Evolutionary conservation across 1,284 basidiomycete genomes (phyloP), one percentile per base, ranked within the genome.

Genomic region (Gomphus bonarii): DNA sequence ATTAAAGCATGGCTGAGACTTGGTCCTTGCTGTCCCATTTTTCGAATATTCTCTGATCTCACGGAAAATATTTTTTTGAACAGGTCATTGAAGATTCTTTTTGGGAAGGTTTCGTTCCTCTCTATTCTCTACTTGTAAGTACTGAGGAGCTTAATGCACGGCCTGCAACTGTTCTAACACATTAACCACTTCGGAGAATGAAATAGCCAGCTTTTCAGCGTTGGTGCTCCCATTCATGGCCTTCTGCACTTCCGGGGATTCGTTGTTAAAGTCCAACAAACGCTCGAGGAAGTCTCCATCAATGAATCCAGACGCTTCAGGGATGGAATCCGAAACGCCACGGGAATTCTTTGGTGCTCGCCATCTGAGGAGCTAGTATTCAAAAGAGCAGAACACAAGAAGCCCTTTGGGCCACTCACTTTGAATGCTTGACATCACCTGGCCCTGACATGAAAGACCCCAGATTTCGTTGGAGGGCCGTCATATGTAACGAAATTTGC

Each of bases 211-310:
- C 48, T 68, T 69, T 65, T 86, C 84, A 2, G 79, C 76, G 50
- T 78, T 74, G 54, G 71, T 78, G 18, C 72, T 70, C 18, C 85
- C 85, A 31, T 72, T 63, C 63, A 83, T 69, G 9, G 85, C 74
- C 59, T 74, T 70, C 38, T 68, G 64, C 10, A 70, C 65, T 35
- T 68, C 66, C 35, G 68, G 63, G 2, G 73, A 72, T 25, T 65
- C 64, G 55, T 64, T 67, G 35, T 69, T 49, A 22, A 75, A 65
- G 12, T 70, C 65, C 28, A 91, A 72, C 70, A 86, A 84, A 31
- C 74, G 72, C 67, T 93, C 88, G 30, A 95, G 69, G 63, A 93
- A 91, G 65, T 93, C 88, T 2, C 93, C 94, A 63, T 97, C 93
- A 30, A 97, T 74, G 74, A 97, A 94, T 2, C 93, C 93, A 66